These are phyloP conservation scores for Candida vartiovaarae DNA, from an alignment of 805 yeast species.

Conservation along the genomic window DNA sequence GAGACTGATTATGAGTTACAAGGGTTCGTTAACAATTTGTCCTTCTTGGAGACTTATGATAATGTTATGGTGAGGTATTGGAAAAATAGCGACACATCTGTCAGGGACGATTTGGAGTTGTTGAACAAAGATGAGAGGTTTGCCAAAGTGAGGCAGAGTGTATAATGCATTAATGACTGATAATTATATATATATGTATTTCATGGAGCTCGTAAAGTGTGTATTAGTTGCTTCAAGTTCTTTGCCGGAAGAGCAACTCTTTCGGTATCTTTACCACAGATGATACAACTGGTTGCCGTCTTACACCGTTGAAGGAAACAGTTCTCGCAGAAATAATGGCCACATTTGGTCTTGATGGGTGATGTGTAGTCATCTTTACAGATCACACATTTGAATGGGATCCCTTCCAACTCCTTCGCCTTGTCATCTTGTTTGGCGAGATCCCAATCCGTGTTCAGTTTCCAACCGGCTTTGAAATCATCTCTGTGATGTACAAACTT, in stretches of 20 bases:
- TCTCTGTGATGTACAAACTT: conserved; percentile 89
- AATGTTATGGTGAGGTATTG: conserved; percentile 4
- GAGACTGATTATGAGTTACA: not conserved
- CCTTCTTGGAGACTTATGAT: conserved; percentile 17
- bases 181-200: too few relatives aligned
- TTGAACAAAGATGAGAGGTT: conserved; percentile 1
- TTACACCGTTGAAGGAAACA: conserved; percentile 49
- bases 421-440: conserved; percentile 18
- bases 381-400: conserved; percentile 57
- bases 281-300: conserved; percentile 39
- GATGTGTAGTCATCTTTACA: conserved; percentile 47
- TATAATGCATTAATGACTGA: too few relatives aligned
- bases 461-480: conserved; percentile 68
- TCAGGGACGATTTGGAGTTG: conserved; percentile 1
- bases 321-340: conserved; percentile 54
- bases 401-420: conserved; percentile 23
- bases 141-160: conserved; percentile 1
- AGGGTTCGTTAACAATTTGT: conserved; percentile 7
- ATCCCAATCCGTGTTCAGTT: conserved; percentile 68
- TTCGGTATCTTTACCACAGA: conserved; percentile 54
- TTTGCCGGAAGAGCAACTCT: conserved; percentile 53
- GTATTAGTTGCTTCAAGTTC: conserved; percentile 24
- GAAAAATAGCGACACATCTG: conserved; percentile 1
- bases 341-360: conserved; percentile 56
- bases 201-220: too few relatives aligned